Evolutionary conservation across 192 early-diverging fungal genomes (phyloP).

Genomic region (Coemansia sp.): DNA sequence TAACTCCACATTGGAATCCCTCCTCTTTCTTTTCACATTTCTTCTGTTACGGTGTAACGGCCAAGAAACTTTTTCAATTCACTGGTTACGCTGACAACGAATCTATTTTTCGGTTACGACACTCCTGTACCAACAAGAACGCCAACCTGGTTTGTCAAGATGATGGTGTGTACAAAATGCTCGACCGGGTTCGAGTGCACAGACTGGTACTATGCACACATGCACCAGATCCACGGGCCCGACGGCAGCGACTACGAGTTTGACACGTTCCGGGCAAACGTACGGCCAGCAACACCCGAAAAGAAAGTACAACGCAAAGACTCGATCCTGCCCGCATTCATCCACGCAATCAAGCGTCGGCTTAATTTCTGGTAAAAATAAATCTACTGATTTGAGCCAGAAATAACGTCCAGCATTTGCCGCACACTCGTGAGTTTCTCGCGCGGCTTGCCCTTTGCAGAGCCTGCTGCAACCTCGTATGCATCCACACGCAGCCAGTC

Average conservation of each 20-base stretch:
- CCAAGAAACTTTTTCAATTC: background rate
- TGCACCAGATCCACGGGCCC: conserved; percentile 34
- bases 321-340: conserved; percentile 26
- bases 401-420: conserved; percentile 61
- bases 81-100: background rate
- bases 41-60: background rate
- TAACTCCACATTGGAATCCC: background rate
- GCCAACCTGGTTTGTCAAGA: background rate
- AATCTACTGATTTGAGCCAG: background rate
- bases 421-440: conserved; percentile 72
- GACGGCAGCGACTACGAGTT: conserved; percentile 13
- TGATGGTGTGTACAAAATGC: conserved; percentile 38
- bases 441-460: conserved; percentile 68
- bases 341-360: conserved; percentile 31
- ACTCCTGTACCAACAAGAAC: background rate
- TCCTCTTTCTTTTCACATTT: background rate
- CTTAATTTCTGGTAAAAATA: conserved; percentile 24
- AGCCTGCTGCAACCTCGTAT: conserved; percentile 68
- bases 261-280: background rate
- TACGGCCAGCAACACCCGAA: background rate
- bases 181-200: conserved; percentile 44
- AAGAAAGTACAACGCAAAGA: conserved; percentile 10
- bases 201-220: conserved; percentile 49
- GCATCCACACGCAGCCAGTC: conserved; percentile 86
- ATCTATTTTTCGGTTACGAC: background rate